A percentile compares a stretch with the other conserved stretches of the same genome.
phyloP scores from a whole-genome alignment of 1,284 basidiomycete species.

The Ceratobasidium papillatum region DNA sequence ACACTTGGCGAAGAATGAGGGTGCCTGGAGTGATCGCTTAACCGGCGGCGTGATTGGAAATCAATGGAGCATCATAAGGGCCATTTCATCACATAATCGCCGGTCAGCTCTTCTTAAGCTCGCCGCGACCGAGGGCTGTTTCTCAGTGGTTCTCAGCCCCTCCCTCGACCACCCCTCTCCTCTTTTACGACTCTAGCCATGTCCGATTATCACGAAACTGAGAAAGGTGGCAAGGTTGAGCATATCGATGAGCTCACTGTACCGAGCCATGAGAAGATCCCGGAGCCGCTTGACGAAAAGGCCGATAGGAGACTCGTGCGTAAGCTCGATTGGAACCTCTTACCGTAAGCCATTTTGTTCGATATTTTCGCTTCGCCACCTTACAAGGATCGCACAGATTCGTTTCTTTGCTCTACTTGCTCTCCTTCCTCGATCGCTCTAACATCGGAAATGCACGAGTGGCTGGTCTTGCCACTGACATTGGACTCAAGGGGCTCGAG shows the following conservation, averaged over 20 bases:
- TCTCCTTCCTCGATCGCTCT: conserved; percentile 44
- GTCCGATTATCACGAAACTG: conserved; percentile 24
- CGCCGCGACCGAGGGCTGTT: background rate
- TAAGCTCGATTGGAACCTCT: conserved; percentile 44
- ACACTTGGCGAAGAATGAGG: background rate
- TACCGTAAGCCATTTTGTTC: conserved; percentile 34
- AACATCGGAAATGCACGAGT: conserved; percentile 45
- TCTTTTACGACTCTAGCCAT: conserved; percentile 4
- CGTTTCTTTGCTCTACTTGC: conserved; percentile 43
- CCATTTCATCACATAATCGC: conserved; percentile 18
- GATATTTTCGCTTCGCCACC: background rate
- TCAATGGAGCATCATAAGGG: background rate
- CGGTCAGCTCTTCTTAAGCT: conserved; percentile 27
- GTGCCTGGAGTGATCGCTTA: conserved; percentile 30
- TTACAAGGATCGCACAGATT: conserved; percentile 17
- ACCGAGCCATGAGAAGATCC: conserved; percentile 8
- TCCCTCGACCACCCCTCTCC: conserved; percentile 1
- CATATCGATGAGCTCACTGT: conserved; percentile 4
- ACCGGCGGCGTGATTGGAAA: conserved; percentile 30
- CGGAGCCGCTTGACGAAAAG: conserved; percentile 30
- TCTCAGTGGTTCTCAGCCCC: conserved; percentile 34
- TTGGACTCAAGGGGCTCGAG: conserved; percentile 42
- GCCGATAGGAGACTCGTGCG: conserved; percentile 38
- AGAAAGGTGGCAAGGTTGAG: conserved; percentile 23
- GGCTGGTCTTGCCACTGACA: conserved; percentile 40